Base-by-base conservation (phyloP, 768 basidiomycete genomes). In the Mycena belliarum region DNA sequence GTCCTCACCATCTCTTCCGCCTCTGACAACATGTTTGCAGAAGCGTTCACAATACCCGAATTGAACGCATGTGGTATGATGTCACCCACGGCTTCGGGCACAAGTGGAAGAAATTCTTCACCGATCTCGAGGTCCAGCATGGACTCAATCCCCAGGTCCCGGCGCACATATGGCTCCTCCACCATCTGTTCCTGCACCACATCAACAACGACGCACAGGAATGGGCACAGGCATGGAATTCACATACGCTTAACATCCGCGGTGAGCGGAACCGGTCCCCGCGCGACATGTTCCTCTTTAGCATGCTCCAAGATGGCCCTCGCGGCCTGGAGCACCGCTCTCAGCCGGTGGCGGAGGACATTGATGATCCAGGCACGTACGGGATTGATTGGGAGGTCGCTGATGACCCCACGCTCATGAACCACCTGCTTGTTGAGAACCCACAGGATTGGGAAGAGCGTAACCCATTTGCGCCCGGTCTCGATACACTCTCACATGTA, bases 101-200 rank as follows among this genome's bases (percentile, higher is more conserved):
- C 20, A 71, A 68, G 46, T 73, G 73, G 73, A 65, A 69, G 29
- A 10, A 11, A 10, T 72, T 74, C 35, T 74, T 73, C 52, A 10
- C 35, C 16, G 57, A 63, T 6, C 66, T 74, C 8, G 71, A 74
- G 51, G 35, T 32, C 3, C 32, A 61, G 47, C 44, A 64, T 35
- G 61, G 64, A 8, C 63, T 74, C 1, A 49, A 68, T 37, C 48
- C 50, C 14, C 32, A 44, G 12, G 33, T 47, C 18, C 42, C 57
- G 2, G 52, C 48, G 14, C 71, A 71, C 53, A 67, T 72, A 18
- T 75, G 70, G 70, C 59, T 73, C 18, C 58, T 71, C 11, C 70
- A 70, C 43, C 55, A 60, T 42, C 65, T 73, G 7, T 73, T 74
- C 46, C 63, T 72, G 3, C 11, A 29, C 6, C 21, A 44, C 1